A percentile compares a stretch with the other conserved stretches of the same genome.
These are phyloP conservation scores for Paralagenidium karlingii DNA, from an alignment of 352 stramenopile genomes.

Conservation along the genomic window DNA sequence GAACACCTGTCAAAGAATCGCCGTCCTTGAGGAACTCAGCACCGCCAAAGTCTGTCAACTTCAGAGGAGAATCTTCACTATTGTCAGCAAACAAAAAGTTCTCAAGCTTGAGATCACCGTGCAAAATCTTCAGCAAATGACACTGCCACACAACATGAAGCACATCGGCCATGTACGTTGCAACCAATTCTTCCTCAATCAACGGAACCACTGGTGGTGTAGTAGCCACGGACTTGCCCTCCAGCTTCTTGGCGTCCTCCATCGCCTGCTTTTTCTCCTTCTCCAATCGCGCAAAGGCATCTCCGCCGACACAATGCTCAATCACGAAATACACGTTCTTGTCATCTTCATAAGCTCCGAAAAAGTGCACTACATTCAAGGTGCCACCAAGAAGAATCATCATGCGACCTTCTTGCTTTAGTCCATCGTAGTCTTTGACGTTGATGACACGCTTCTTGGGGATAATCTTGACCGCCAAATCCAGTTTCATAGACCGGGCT, in stretches of 20 bases:
- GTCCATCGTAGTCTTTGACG: slow-evolving; percentile 37
- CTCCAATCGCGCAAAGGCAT: slow-evolving; percentile 25
- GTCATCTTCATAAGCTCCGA: slow-evolving; percentile 68
- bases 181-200: slow-evolving; percentile 26
- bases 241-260: neutral
- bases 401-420: slow-evolving; percentile 61
- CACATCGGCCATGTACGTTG: slow-evolving; percentile 63
- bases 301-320: slow-evolving; percentile 63
- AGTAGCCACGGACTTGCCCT: neutral
- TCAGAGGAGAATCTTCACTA: slow-evolving; percentile 44
- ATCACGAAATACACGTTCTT: slow-evolving; percentile 62
- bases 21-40: slow-evolving; percentile 32
- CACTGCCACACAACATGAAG: slow-evolving; percentile 73
- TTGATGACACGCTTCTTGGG: slow-evolving; percentile 50
- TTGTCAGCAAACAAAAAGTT: slow-evolving; percentile 67
- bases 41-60: slow-evolving; percentile 69
- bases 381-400: slow-evolving; percentile 67
- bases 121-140: slow-evolving; percentile 55
- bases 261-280: slow-evolving; percentile 1
- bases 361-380: slow-evolving; percentile 75
- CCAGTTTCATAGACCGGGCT: slow-evolving; percentile 12
- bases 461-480: slow-evolving; percentile 69
- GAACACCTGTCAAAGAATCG: slow-evolving; percentile 27
- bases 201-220: no score
- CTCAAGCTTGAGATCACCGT: slow-evolving; percentile 67